phyloP scores from a whole-genome alignment of 2,329 filamentous ascomycete species.

The Botryosphaeria dothidea region DNA sequence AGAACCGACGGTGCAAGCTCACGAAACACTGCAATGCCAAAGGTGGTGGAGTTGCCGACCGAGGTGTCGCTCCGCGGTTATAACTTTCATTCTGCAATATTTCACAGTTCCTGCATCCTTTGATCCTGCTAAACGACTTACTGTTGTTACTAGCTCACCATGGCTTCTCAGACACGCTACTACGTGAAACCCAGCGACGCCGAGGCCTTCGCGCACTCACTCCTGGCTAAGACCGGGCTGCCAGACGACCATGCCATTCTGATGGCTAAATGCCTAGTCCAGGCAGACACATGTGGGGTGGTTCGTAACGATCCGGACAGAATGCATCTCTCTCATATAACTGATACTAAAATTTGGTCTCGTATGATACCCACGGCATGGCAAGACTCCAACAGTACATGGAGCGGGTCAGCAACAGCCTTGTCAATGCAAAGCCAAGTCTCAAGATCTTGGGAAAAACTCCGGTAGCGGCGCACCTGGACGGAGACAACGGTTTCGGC shows the following conservation, averaged over 20 bases:
- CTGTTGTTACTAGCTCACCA: background rate
- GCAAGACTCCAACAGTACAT: constrained; percentile 11
- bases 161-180: background rate
- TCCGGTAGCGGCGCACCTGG: constrained; percentile 30
- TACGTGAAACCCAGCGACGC: background rate
- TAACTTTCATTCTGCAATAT: too few species aligned
- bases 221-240: background rate
- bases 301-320: background rate
- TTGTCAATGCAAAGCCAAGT: background rate
- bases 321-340: background rate
- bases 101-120: background rate
- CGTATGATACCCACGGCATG: background rate
- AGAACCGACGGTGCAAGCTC: too few species aligned
- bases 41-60: too few species aligned
- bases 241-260: background rate
- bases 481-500: constrained; percentile 33
- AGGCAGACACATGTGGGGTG: background rate
- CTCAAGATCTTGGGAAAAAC: constrained; percentile 24
- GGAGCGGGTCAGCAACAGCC: background rate
- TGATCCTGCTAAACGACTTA: background rate
- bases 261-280: background rate
- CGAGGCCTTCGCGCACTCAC: background rate
- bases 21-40: too few species aligned
- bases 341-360: background rate
- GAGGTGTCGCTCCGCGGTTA: too few species aligned